Percentiles rank a stretch among this genome's conserved stretches.
These are phyloP conservation scores for Beauveria pseudobassiana DNA, from an alignment of 2,329 filamentous ascomycete genomes.

Conservation along the genomic window DNA sequence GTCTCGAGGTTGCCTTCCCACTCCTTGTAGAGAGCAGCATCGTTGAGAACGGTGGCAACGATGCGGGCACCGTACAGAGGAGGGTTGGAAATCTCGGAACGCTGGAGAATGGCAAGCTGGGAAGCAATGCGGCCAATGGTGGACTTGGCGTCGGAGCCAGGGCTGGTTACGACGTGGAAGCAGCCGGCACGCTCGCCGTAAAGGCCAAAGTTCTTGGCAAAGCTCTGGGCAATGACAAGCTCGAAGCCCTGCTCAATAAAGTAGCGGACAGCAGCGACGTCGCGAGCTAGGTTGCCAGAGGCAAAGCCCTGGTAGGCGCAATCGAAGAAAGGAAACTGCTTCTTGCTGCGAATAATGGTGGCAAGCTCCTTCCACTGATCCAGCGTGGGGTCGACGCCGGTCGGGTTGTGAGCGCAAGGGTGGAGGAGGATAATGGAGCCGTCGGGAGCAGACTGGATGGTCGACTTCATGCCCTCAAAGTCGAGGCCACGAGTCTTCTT, in stretches of 20 bases:
- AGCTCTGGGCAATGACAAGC: conserved; percentile 82
- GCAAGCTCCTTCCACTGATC: conserved; percentile 95
- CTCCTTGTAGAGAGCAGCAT: conserved; percentile 70
- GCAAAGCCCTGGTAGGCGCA: conserved; percentile 97
- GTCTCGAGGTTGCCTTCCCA: conserved; percentile 89
- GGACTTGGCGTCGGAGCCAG: conserved; percentile 57
- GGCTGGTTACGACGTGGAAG: conserved; percentile 84
- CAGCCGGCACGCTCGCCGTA: conserved; percentile 95
- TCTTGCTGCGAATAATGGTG: conserved; percentile 63
- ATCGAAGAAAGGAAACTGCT: conserved; percentile 97
- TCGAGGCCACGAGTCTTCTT: conserved; percentile 84
- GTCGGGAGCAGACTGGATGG: conserved; percentile 63
- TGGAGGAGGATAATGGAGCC: conserved; percentile 86
- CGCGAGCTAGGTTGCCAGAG: conserved; percentile 75
- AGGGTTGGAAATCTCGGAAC: conserved; percentile 95
- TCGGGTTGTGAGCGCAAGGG: conserved; percentile 96
- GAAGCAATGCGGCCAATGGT: conserved; percentile 63
- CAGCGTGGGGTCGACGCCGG: conserved; percentile 86
- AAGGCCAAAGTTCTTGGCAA: conserved; percentile 96
- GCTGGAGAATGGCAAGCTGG: conserved; percentile 89
- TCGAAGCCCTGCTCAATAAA: conserved; percentile 90
- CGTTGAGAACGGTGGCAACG: conserved; percentile 76
- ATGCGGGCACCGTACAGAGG: conserved; percentile 91
- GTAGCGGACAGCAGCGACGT: conserved; percentile 89
- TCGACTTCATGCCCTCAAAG: conserved; percentile 76